Evolutionary conservation across 2,329 filamentous ascomycete genomes (phyloP).

Genomic region (Arthrinium phaeospermum): DNA sequence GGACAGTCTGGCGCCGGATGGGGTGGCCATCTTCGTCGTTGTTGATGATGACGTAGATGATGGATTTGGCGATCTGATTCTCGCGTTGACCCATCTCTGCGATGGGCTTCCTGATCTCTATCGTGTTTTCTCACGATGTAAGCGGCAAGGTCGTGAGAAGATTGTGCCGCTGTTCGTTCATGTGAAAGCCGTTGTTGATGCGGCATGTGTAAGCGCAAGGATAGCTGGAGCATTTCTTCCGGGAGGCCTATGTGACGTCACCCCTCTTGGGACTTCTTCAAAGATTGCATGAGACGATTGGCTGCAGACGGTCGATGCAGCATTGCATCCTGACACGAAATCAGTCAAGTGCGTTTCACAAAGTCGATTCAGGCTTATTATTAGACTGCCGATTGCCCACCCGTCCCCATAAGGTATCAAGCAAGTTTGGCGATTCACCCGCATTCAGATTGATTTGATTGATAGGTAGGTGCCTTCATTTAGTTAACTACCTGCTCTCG

Average conservation of each 20-base stretch:
- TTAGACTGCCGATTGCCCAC: too few species aligned
- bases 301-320: not conserved
- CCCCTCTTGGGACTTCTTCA: not conserved
- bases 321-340: not conserved
- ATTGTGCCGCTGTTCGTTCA: not conserved
- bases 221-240: not conserved
- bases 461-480: too few species aligned
- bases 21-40: constrained; percentile 35
- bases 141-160: not conserved
- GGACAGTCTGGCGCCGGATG: constrained; percentile 32
- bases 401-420: too few species aligned
- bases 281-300: not conserved
- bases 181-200: not conserved
- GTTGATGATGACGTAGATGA: constrained; percentile 44
- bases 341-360: not conserved
- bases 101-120: not conserved
- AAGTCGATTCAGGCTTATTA: not conserved
- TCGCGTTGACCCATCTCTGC: constrained; percentile 35
- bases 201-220: not conserved
- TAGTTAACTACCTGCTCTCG: too few species aligned
- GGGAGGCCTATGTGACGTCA: not conserved
- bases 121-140: not conserved
- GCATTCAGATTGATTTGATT: too few species aligned
- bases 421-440: too few species aligned
- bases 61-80: constrained; percentile 45